Conservation (phyloP, 225 moss, liverwort and hornwort species). For the Physcomitrellopsis africana region DNA sequence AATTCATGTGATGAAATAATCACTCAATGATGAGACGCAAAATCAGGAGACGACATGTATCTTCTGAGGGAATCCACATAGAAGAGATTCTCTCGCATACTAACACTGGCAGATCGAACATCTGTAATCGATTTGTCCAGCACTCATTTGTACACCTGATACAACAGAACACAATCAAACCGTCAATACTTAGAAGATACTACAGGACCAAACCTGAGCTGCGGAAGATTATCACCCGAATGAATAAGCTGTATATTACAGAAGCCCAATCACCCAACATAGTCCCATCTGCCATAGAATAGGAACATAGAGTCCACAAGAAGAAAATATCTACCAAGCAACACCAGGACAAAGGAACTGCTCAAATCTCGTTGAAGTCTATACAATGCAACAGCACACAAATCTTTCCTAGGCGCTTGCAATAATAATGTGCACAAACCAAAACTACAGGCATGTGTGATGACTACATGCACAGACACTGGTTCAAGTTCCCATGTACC, state of each 20-base stretch:
- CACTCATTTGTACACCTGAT: constrained; percentile 94
- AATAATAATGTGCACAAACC: constrained; percentile 3
- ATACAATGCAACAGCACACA: neutral
- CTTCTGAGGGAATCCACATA: constrained; percentile 97
- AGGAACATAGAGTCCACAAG: neutral
- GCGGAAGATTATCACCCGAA: neutral
- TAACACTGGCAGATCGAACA: constrained; percentile 82
- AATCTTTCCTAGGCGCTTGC: neutral
- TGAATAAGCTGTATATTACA: neutral
- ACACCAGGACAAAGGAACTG: constrained; percentile 1
- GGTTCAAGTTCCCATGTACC: constrained; percentile 43
- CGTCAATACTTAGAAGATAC: constrained; percentile 20
- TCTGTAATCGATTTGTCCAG: constrained; percentile 95
- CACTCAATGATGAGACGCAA: constrained; percentile 16
- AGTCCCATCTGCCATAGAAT: neutral
- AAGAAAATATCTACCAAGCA: constrained; percentile 3
- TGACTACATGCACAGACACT: constrained; percentile 4
- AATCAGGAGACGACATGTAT: constrained; percentile 33
- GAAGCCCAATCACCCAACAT: constrained; percentile 2
- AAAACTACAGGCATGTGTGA: constrained; percentile 10
- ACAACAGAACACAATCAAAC: constrained; percentile 22
- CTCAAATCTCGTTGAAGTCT: neutral
- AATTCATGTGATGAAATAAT: constrained; percentile 11
- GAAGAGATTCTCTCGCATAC: constrained; percentile 98
- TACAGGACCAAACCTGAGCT: constrained; percentile 13